These are phyloP conservation scores for Trypanosoma melophagium DNA, from an alignment of 208 protist genomes.

Conservation along the genomic window DNA sequence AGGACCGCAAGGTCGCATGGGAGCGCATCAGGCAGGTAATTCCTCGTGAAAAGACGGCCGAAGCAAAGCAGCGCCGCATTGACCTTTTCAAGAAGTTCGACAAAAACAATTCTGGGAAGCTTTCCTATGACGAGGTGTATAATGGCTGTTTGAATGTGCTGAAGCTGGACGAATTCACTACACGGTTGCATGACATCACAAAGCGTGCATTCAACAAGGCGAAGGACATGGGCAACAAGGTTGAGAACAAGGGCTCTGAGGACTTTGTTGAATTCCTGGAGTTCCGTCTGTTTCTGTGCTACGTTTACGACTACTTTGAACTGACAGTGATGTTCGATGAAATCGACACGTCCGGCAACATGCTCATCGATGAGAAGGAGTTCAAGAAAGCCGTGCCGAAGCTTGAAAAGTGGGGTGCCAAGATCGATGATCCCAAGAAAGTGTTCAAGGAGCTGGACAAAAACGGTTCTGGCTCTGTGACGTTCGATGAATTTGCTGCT, in stretches of 20 bases:
- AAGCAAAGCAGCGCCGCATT: constrained; percentile 39
- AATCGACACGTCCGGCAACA: constrained; percentile 76
- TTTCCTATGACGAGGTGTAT: constrained; percentile 67
- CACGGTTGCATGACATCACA: constrained; percentile 58
- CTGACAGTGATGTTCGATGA: constrained; percentile 84
- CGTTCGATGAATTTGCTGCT: constrained; percentile 81
- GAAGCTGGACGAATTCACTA: constrained; percentile 65
- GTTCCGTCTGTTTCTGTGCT: constrained; percentile 80
- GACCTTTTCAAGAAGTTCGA: constrained; percentile 81
- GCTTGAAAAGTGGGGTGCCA: constrained; percentile 57
- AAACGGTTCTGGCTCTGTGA: constrained; percentile 67
- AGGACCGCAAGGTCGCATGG: constrained; percentile 50
- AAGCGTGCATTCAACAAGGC: constrained; percentile 85
- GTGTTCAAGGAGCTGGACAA: constrained; percentile 73
- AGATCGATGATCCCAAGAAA: constrained; percentile 51
- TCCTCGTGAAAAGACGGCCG: constrained; percentile 29
- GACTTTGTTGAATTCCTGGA: constrained; percentile 69
- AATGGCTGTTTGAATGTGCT: constrained; percentile 50
- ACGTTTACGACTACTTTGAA: constrained; percentile 51
- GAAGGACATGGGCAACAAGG: constrained; percentile 47
- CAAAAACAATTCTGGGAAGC: constrained; percentile 45
- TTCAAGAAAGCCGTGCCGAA: constrained; percentile 60
- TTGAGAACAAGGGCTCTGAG: constrained; percentile 27
- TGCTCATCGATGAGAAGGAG: constrained; percentile 63
- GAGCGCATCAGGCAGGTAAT: constrained; percentile 34